Percentiles rank a stretch among this genome's conserved stretches.
phyloP scores from a whole-genome alignment of 2,329 filamentous ascomycete genomes.

The Apiospora kogelbergensis region DNA sequence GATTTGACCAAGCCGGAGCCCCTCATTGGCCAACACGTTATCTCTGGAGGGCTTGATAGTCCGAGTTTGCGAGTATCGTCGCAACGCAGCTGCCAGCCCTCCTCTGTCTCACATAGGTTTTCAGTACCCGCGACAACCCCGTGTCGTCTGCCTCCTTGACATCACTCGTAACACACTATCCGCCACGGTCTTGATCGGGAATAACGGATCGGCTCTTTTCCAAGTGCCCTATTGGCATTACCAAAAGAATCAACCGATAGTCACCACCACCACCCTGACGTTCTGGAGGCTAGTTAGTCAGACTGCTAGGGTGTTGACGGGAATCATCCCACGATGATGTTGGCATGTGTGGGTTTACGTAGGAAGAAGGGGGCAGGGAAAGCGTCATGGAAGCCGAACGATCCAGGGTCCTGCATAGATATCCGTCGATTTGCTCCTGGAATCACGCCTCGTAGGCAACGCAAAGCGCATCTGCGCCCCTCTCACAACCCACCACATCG shows the following conservation, averaged over 20 bases:
- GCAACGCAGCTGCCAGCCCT: neutral
- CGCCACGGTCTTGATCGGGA: neutral
- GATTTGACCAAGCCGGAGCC: neutral
- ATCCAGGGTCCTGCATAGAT: slow-evolving; percentile 4
- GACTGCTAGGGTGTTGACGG: neutral
- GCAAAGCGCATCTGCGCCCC: neutral
- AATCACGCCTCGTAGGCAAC: neutral
- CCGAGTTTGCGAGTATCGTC: slow-evolving; percentile 1
- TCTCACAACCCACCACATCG: slow-evolving; percentile 6
- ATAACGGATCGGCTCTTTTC: neutral
- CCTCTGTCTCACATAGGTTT: neutral
- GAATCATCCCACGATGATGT: neutral
- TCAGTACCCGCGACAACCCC: slow-evolving; percentile 1
- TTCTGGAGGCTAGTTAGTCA: neutral
- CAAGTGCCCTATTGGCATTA: neutral
- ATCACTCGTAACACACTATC: neutral
- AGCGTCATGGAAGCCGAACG: neutral
- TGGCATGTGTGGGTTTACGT: neutral
- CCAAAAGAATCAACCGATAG: neutral
- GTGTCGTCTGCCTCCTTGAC: neutral
- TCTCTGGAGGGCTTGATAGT: neutral
- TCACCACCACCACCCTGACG: neutral
- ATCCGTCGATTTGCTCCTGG: neutral
- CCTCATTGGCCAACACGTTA: neutral
- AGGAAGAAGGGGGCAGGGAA: neutral